Percentiles rank a stretch among this genome's conserved stretches.
phyloP scores from a whole-genome alignment of 768 basidiomycete genomes.

The Glaciozyma antarctica region DNA sequence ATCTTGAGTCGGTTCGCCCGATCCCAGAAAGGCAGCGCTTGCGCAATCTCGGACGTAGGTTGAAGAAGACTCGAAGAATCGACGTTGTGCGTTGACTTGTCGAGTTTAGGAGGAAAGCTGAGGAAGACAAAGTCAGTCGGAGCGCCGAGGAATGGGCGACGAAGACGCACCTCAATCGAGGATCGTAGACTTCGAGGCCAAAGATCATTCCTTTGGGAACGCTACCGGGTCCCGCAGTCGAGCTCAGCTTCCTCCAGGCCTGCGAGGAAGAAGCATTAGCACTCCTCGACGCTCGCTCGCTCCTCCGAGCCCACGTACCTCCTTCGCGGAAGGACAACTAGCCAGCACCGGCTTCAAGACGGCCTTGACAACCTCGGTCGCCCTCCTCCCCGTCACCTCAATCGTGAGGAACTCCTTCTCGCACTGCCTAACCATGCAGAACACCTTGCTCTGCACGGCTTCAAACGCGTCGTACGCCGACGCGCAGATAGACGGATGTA shows the following conservation, averaged over 20 bases:
- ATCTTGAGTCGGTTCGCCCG: constrained; percentile 67
- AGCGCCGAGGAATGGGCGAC: neutral
- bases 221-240: constrained; percentile 56
- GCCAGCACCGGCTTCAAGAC: constrained; percentile 40
- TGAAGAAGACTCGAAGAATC: neutral
- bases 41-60: neutral
- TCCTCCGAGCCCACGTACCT: neutral
- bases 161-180: constrained; percentile 61
- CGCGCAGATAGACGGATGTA: constrained; percentile 63
- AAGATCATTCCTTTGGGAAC: constrained; percentile 66
- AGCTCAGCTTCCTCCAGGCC: constrained; percentile 60
- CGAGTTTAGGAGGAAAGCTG: constrained; percentile 11
- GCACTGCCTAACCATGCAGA: constrained; percentile 46
- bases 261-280: constrained; percentile 33
- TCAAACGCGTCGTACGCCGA: constrained; percentile 36
- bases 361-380: constrained; percentile 54
- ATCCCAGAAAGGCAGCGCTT: constrained; percentile 31
- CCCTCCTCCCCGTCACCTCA: constrained; percentile 80
- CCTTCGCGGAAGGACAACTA: constrained; percentile 2
- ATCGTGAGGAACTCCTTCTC: constrained; percentile 44
- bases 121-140: neutral
- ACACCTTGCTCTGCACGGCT: constrained; percentile 34
- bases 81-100: neutral
- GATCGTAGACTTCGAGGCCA: constrained; percentile 73
- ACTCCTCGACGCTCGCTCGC: neutral